Base-by-base conservation (phyloP, 129 eudicot species). In the Mikania micrantha region DNA sequence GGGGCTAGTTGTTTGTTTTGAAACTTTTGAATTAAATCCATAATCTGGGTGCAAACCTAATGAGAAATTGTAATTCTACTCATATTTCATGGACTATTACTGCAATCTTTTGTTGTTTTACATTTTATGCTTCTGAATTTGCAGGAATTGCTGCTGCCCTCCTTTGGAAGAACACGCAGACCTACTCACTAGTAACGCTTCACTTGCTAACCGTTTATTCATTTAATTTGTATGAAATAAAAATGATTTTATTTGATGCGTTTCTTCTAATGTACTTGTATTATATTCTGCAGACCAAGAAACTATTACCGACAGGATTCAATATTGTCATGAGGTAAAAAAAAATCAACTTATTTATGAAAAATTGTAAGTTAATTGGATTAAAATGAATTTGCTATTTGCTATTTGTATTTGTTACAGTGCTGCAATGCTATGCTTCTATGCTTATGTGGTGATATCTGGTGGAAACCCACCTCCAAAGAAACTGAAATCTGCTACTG, bases 391-490 rank as follows among this genome's bases (percentile, higher is more conserved):
- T 38, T 2, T 57, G 36, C 21, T 29, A 69, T 42, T 15, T 21
- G 38, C 7, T 32, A 2, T 32, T 32, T 32, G 20, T n/a, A 2
- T 50, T 29, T 48, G 20, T 61, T 28, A 21, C 80, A 82, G 96
- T 82, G 85, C 71, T 70, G 87, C 90, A 15, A 90, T 90, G 97
- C 69, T 90, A 34, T 77, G 77, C 80, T 90, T 90, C 74, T 90
- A 90, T 69, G 63, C 91, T 9, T 90, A 87, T 19, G 91, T 87
- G 81, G 77, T 90, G 56, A 19, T 90, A 28, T 77, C 95, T 24
- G 97, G 97, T 10, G 95, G 95, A 28, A 90, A 90, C 75, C 95
- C 96, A 44, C 90, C 91, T 16, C 95, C 95, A 39, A 90, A 86
- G 86, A 90, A 90, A 74, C 31, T 71, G 78, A 80, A 73, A 61